phyloP scores from a whole-genome alignment of 306 rosid genomes.

The Citrullus mucosospermus region DNA sequence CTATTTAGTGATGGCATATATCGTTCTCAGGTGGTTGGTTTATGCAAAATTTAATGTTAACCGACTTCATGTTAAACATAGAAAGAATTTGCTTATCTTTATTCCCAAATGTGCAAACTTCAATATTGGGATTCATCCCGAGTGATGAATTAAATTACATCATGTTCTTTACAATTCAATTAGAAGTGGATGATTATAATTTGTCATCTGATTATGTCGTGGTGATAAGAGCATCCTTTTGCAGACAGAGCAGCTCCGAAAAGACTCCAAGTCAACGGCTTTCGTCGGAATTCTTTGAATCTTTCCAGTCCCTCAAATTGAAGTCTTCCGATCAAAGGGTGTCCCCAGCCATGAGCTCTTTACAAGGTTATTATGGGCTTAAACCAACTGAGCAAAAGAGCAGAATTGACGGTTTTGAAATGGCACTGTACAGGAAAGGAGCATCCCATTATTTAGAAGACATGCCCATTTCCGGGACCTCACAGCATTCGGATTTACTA shows the following conservation, averaged over 20 bases:
- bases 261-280: constrained; percentile 15
- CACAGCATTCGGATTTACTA: constrained; percentile 10
- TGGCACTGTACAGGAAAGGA: constrained; percentile 21
- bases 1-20: not conserved
- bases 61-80: not conserved
- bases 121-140: not conserved
- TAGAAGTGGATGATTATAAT: not conserved
- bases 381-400: constrained; percentile 25
- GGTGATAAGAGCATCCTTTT: constrained; percentile 8
- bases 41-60: not conserved
- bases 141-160: not conserved
- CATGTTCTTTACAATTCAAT: not conserved
- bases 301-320: constrained; percentile 41
- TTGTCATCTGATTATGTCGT: not conserved
- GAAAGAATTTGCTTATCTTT: not conserved
- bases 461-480: constrained; percentile 8
- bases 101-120: not conserved
- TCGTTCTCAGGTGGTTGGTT: not conserved
- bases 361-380: constrained; percentile 72
- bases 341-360: constrained; percentile 63
- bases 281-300: constrained; percentile 37
- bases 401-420: constrained; percentile 21
- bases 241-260: constrained; percentile 30
- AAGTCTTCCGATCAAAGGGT: constrained; percentile 32
- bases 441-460: constrained; percentile 29